Evolutionary conservation across 345 rosid genomes (phyloP).

Genomic region (Eucalyptus paniculata): DNA sequence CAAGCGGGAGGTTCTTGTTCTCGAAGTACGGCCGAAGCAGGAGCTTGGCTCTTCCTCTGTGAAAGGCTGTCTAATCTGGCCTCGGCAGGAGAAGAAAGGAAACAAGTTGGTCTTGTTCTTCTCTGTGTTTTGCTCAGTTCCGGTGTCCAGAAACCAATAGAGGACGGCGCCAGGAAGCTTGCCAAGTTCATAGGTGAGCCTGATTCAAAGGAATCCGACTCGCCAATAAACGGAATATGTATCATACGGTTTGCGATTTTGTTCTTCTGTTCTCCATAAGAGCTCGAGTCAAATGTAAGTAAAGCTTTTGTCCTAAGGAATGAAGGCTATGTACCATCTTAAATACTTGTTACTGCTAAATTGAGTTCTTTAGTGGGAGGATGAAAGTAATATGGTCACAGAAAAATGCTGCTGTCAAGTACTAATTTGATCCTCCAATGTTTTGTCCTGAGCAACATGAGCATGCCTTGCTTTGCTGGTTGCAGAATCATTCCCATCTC

Average conservation of each 20-base stretch:
- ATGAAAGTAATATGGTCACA: neutral
- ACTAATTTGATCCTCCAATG: neutral
- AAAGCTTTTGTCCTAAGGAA: neutral
- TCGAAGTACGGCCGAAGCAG: slow-evolving; percentile 7
- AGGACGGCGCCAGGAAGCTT: neutral
- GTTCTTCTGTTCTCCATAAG: neutral
- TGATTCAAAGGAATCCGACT: neutral
- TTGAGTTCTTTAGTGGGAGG: neutral
- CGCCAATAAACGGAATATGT: neutral
- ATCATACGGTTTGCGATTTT: neutral
- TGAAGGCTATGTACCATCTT: neutral
- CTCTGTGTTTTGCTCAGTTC: neutral
- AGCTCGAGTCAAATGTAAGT: neutral
- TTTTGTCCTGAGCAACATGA: neutral
- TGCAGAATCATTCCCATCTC: neutral
- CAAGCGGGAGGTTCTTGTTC: slow-evolving; percentile 37
- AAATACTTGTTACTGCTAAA: neutral
- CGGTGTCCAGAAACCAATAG: neutral
- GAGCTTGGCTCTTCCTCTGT: neutral
- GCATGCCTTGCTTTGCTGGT: neutral
- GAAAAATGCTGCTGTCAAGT: neutral
- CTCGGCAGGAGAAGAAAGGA: neutral
- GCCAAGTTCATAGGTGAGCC: neutral
- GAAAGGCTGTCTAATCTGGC: neutral
- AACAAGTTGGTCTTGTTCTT: neutral